phyloP scores from a whole-genome alignment of 2,329 filamentous ascomycete genomes.

The Talaromyces sp. region DNA sequence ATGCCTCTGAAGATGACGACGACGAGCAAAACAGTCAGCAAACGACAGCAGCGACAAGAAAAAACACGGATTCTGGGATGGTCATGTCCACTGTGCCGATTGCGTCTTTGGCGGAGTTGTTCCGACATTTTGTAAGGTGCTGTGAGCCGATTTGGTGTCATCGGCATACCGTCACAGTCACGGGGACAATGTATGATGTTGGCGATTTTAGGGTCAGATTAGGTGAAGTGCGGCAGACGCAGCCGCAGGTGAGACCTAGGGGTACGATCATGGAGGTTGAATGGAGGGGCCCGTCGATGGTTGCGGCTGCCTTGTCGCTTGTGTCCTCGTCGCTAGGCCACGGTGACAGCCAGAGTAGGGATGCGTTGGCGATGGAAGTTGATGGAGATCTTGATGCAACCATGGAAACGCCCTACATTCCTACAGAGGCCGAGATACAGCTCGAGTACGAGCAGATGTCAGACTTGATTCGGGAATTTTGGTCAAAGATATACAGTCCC shows the following conservation, averaged over 20 bases:
- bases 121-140: conserved; percentile 40
- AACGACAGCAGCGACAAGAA: neutral
- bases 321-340: neutral
- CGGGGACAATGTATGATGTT: conserved; percentile 40
- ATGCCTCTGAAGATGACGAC: conserved; percentile 32
- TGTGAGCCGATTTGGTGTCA: conserved; percentile 44
- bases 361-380: conserved; percentile 12
- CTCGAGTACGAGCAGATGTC: conserved; percentile 35
- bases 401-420: conserved; percentile 27
- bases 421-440: conserved; percentile 39
- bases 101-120: conserved; percentile 33
- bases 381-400: conserved; percentile 23
- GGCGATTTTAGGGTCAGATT: conserved; percentile 43
- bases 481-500: conserved; percentile 31
- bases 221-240: conserved; percentile 42
- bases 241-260: conserved; percentile 35
- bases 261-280: conserved; percentile 46
- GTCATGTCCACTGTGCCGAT: conserved; percentile 40
- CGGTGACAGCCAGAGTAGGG: neutral
- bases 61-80: conserved; percentile 25
- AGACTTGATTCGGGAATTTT: conserved; percentile 41
- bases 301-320: conserved; percentile 24
- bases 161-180: conserved; percentile 37
- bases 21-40: neutral
- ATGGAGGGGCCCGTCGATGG: conserved; percentile 38